phyloP scores from a whole-genome alignment of 768 basidiomycete species.

The Tremella fuciformis region DNA sequence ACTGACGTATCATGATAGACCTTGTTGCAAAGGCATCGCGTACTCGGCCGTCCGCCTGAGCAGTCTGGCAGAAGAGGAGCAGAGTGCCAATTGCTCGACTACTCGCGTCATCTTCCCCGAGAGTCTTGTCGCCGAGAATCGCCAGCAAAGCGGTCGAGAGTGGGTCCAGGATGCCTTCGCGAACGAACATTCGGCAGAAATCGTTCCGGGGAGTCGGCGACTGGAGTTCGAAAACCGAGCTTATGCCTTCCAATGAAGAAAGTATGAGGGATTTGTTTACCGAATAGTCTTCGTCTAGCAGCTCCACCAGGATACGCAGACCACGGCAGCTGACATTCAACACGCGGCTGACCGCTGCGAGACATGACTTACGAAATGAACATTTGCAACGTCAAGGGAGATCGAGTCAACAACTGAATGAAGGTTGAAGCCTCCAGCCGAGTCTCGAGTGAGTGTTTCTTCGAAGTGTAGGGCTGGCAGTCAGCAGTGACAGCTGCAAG shows the following conservation, averaged over 20 bases:
- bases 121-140: conserved; percentile 62
- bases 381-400: conserved; percentile 93
- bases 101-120: conserved; percentile 67
- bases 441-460: conserved; percentile 88
- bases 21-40: conserved; percentile 86
- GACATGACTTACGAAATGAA: conserved; percentile 81
- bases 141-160: conserved; percentile 83
- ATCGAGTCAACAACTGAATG: conserved; percentile 80
- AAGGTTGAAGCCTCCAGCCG: conserved; percentile 93
- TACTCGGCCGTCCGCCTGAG: conserved; percentile 92
- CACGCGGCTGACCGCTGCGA: background rate
- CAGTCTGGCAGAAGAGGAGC: conserved; percentile 89
- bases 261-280: conserved; percentile 87
- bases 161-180: conserved; percentile 91
- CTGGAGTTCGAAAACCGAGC: conserved; percentile 91
- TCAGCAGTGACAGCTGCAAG: background rate
- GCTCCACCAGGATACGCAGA: conserved; percentile 86
- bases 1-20: conserved; percentile 82
- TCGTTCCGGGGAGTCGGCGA: conserved; percentile 97
- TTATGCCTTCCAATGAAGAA: conserved; percentile 89
- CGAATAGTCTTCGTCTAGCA: conserved; percentile 92
- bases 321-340: conserved; percentile 73
- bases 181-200: conserved; percentile 96
- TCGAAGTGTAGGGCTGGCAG: conserved; percentile 74
- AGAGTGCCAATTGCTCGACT: conserved; percentile 83